Evolutionary conservation across 192 early-diverging fungal species (phyloP), one percentile per base, ranked within the genome.

Genomic region (Entomortierella beljakovae): DNA sequence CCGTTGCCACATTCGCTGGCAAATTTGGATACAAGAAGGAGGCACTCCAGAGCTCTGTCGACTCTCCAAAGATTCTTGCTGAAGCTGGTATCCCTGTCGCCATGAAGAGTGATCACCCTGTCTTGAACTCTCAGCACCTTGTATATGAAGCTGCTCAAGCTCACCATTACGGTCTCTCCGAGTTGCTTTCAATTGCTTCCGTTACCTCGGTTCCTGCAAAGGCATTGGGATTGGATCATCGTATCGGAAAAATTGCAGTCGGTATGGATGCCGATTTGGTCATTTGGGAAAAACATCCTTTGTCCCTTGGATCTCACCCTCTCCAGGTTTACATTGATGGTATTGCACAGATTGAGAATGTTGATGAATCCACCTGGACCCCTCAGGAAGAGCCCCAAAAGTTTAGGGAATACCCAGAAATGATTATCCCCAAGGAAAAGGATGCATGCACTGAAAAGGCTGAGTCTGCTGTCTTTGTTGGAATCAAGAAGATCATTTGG

Each of bases 241-340:
- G 94, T 46, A 73, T 95, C 40, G 94, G 94, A 1, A 80, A 75
- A 38, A 73, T 95, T 34, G 80, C 75, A 23, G 60, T 74, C 4
- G 91, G 92, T 25, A 92, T 90, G 71, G 94, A 95, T 84, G 94
- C 94, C 10, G 94, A 95, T 75, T 65, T 93, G 29, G 92, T 94
- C 9, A 83, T 95, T 53, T 95, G 94, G 94, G 85, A 91, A 69
- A 86, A 86, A 37, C 72, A 88, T 58, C 94, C 94, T 6, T 77
- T 95, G 6, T 51, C 70, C 6, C 64, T 94, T 3, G 92, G 92
- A 25, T 90, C 94, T 23, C 82, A 89, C 71, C 94, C 94, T 53
- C 67, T 93, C 23, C 83, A 90, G 64, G 93, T 95, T 11, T 92
- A 86, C 66, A 81, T 91, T 46, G 94, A 95, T 70, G 94, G 94